Base-by-base conservation (phyloP, 768 basidiomycete genomes). In the Nevesoporus exiguus region DNA sequence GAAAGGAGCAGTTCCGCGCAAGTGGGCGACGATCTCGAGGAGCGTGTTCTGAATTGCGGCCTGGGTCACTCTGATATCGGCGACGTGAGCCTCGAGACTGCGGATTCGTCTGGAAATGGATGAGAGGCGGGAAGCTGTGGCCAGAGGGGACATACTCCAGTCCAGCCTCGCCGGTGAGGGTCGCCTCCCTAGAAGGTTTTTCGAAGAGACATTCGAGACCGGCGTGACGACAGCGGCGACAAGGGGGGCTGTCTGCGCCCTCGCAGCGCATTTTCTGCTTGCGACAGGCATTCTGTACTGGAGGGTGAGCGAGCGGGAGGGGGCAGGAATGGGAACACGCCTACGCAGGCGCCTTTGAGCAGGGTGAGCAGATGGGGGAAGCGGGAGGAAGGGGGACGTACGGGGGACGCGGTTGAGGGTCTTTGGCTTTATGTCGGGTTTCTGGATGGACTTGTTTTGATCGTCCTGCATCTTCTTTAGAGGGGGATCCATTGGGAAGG, bases 231-330 rank as follows among this genome's bases (percentile, higher is more conserved):
- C 95, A 98, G 41, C 95, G 84, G 64, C 89, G 86, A 73, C 95
- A 98, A n/a, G 95, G 95, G 24, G 95, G 94, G 64, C 91, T 93
- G 69, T 97, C 95, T 15, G 93, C 95, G 2, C 93, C 93, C 70
- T 95, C 93, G 67, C 94, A 98, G 62, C 93, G 80, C 95, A 97
- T 97, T 76, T 97, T 97, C 77, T 95, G 93, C 66, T 93, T 90
- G 62, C 94, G 79, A 71, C 94, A 96, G 17, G 93, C 90, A 84
- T 95, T 95, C 92, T 94, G 68, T 39, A 39, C 49, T 40, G 41
- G 47, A 39, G 44, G 50, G 58, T 70, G 61, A 65, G 57, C 55
- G 8, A 1, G 40, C 2, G 51, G 44, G 54, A 29, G 45, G 54
- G 47, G 61, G 62, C 22, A 55, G 51, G 49, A 7, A 47, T 49